A percentile compares a stretch with the other conserved stretches of the same genome.
Conservation (phyloP, 805 yeast genomes). For the Candida sithepensis region DNA sequence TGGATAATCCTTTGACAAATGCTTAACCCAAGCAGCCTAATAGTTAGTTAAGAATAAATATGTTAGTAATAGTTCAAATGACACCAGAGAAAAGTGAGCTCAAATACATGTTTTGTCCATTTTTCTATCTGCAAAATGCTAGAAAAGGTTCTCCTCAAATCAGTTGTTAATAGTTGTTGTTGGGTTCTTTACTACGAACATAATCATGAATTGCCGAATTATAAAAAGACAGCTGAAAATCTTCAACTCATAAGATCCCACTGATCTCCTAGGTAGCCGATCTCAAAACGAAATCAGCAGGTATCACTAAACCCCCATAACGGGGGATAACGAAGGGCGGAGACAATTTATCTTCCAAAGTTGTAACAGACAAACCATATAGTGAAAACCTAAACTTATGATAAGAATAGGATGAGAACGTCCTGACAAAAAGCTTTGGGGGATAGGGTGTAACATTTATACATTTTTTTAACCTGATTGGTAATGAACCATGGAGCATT, state of each 20-base stretch:
- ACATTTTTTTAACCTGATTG: not conserved
- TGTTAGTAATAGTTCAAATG: constrained; percentile 10
- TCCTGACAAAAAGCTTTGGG: constrained; percentile 92
- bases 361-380: constrained; percentile 87
- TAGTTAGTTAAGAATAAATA: constrained; percentile 1
- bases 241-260: constrained; percentile 86
- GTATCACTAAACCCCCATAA: constrained; percentile 37
- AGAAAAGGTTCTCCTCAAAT: no score
- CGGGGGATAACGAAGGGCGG: constrained; percentile 51
- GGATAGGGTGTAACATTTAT: constrained; percentile 3
- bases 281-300: constrained; percentile 41
- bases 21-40: constrained; percentile 99
- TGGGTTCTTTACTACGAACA: constrained; percentile 88
- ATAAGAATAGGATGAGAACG: constrained; percentile 32
- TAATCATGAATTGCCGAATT: constrained; percentile 25
- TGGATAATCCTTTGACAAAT: constrained; percentile 85
- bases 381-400: constrained; percentile 28
- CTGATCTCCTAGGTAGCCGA: constrained; percentile 32
- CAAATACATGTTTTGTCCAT: no score
- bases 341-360: constrained; percentile 83
- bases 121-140: no score
- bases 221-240: constrained; percentile 29
- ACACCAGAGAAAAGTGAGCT: not conserved
- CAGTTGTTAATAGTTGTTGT: no score
- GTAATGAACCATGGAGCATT: constrained; percentile 8